Evolutionary conservation across 2,329 filamentous ascomycete genomes (phyloP).

Genomic region (Pseudogymnoascus sp.): DNA sequence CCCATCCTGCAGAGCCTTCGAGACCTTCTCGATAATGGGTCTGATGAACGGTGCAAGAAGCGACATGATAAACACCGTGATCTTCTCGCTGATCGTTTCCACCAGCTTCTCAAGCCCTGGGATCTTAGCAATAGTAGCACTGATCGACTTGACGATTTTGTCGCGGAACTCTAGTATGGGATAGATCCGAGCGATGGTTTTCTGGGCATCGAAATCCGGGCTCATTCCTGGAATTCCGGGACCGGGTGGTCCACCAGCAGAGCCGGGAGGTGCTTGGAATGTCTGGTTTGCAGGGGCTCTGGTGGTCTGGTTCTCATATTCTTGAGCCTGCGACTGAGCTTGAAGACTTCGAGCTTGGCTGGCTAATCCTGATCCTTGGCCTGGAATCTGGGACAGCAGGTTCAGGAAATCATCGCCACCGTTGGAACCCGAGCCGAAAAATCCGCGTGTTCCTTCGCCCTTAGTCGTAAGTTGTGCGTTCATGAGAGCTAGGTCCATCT

Average conservation of each 20-base stretch:
- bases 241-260: constrained; percentile 35
- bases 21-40: constrained; percentile 82
- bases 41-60: constrained; percentile 85
- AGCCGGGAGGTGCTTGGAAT: constrained; percentile 36
- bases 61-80: constrained; percentile 86
- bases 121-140: constrained; percentile 77
- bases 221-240: constrained; percentile 64
- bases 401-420: constrained; percentile 55
- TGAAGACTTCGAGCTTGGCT: constrained; percentile 56
- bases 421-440: constrained; percentile 28
- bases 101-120: constrained; percentile 84
- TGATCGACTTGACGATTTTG: constrained; percentile 83
- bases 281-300: constrained; percentile 41
- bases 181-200: constrained; percentile 75
- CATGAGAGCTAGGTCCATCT: constrained; percentile 66
- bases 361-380: constrained; percentile 55
- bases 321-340: constrained; percentile 52
- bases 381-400: constrained; percentile 67
- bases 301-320: constrained; percentile 43
- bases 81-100: constrained; percentile 85
- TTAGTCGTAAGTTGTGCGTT: constrained; percentile 48
- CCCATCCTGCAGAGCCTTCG: constrained; percentile 74
- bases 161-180: constrained; percentile 91
- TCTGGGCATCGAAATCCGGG: constrained; percentile 66
- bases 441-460: constrained; percentile 30